A percentile compares a stretch with the other conserved stretches of the same genome.
These are phyloP conservation scores for Plasmodium vivax DNA, from an alignment of 169 alveolate genomes.

Conservation along the genomic window DNA sequence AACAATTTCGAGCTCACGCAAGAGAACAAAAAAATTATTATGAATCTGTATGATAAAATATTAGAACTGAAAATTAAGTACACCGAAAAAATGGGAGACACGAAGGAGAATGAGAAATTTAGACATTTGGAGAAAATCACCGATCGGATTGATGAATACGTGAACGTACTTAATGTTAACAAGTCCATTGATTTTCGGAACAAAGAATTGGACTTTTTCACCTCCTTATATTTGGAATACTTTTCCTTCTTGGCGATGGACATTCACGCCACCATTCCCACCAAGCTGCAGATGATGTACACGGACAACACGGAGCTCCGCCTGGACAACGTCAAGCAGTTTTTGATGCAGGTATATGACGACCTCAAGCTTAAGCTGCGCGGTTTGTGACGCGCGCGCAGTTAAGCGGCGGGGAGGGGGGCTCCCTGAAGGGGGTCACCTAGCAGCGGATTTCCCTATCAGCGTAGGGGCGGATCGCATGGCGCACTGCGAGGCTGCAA, in stretches of 20 bases:
- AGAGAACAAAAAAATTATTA: constrained; percentile 61
- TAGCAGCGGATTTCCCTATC: background rate
- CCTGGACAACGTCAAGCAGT: constrained; percentile 33
- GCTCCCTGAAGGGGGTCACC: background rate
- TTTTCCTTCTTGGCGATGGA: constrained; percentile 51
- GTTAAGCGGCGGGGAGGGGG: background rate
- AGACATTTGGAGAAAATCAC: constrained; percentile 57
- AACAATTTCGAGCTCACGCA: constrained; percentile 58
- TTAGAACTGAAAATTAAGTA: constrained; percentile 50
- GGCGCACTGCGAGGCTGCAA: background rate
- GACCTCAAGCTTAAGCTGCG: constrained; percentile 20
- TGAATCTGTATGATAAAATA: constrained; percentile 61
- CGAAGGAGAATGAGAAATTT: constrained; percentile 47
- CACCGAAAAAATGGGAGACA: constrained; percentile 54
- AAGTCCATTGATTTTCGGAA: constrained; percentile 36
- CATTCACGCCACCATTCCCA: constrained; percentile 47
- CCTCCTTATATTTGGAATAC: constrained; percentile 58
- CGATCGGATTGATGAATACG: constrained; percentile 58
- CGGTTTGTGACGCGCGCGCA: constrained; percentile 4
- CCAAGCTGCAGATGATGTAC: constrained; percentile 67
- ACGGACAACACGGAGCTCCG: constrained; percentile 61
- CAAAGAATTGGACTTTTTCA: constrained; percentile 18
- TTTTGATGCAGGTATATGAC: constrained; percentile 44
- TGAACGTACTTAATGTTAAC: constrained; percentile 33
- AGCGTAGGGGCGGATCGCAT: background rate